Evolutionary conservation across 805 yeast species (phyloP).

Genomic region (Kuraishia capsulata): DNA sequence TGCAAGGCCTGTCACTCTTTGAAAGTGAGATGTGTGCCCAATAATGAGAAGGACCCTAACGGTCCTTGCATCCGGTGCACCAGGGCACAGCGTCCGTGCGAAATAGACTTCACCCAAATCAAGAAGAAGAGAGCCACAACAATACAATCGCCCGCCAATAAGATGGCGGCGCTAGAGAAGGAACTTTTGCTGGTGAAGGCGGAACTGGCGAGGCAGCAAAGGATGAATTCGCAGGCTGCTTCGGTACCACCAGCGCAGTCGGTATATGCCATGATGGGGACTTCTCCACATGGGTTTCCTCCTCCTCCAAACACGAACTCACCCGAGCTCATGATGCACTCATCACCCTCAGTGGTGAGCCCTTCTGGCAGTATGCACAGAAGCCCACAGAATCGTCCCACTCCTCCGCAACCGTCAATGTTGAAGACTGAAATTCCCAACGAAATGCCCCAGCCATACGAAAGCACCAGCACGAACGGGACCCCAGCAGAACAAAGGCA

Average conservation of each 20-base stretch:
- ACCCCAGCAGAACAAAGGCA: background rate
- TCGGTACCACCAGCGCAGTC: background rate
- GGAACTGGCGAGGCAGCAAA: conserved; percentile 1
- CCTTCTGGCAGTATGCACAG: background rate
- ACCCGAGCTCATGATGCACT: background rate
- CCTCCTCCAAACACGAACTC: background rate
- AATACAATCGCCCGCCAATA: conserved; percentile 5
- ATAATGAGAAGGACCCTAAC: conserved; percentile 43
- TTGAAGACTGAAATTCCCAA: background rate
- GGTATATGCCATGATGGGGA: background rate
- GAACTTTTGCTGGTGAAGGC: conserved; percentile 6
- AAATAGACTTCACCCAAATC: conserved; percentile 53
- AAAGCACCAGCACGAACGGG: conserved; percentile 15
- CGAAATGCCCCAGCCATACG: conserved; percentile 2
- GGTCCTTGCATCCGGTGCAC: conserved; percentile 71
- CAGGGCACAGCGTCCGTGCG: conserved; percentile 55
- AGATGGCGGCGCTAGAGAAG: conserved; percentile 11
- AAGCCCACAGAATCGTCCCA: background rate
- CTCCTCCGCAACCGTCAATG: background rate
- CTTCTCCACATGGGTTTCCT: background rate
- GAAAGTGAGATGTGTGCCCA: conserved; percentile 79
- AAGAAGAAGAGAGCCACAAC: conserved; percentile 32
- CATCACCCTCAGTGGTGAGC: background rate
- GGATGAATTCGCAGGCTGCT: background rate
- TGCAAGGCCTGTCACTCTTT: conserved; percentile 72